These are phyloP conservation scores for Vanderwaltozyma tropicalis DNA, from an alignment of 805 yeast genomes.

Conservation along the genomic window DNA sequence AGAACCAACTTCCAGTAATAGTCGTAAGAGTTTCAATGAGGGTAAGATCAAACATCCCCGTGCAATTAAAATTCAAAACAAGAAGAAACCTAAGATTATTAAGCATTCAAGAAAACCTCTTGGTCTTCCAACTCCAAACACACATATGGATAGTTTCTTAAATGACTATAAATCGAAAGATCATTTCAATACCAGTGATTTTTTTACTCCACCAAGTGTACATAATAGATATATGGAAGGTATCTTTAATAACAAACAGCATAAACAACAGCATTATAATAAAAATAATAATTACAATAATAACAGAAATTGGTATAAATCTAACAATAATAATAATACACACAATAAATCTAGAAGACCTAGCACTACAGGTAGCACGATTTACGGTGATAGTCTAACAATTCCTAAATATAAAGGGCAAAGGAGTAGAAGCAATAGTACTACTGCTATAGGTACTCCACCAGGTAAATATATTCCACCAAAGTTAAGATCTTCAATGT, in stretches of 20 bases:
- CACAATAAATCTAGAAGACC: conserved; percentile 15
- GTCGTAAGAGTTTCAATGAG: conserved; percentile 6
- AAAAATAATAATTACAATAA: conserved; percentile 9
- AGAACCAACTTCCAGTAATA: not conserved
- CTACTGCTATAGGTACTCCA: conserved; percentile 16
- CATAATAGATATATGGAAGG: conserved; percentile 59
- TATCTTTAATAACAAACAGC: conserved; percentile 36
- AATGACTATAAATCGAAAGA: conserved; percentile 25
- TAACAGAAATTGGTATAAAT: conserved; percentile 7
- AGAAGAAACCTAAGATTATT: conserved; percentile 18
- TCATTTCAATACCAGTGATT: conserved; percentile 54
- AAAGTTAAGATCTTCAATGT: conserved; percentile 3
- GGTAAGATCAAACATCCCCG: conserved; percentile 8
- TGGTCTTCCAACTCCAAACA: conserved; percentile 52
- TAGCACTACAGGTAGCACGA: conserved; percentile 17
- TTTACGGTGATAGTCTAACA: conserved; percentile 6
- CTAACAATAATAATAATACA: conserved; percentile 3
- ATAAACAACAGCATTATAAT: conserved; percentile 15
- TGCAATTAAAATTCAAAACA: conserved; percentile 21
- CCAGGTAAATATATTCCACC: conserved; percentile 55
- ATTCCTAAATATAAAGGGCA: not conserved
- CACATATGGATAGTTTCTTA: conserved; percentile 32
- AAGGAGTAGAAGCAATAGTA: conserved; percentile 4
- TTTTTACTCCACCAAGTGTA: conserved; percentile 69
- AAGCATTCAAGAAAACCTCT: conserved; percentile 45